Percentiles rank a stretch among this genome's conserved stretches.
Conservation (phyloP, 345 rosid genomes). For the Citrus glauca region DNA sequence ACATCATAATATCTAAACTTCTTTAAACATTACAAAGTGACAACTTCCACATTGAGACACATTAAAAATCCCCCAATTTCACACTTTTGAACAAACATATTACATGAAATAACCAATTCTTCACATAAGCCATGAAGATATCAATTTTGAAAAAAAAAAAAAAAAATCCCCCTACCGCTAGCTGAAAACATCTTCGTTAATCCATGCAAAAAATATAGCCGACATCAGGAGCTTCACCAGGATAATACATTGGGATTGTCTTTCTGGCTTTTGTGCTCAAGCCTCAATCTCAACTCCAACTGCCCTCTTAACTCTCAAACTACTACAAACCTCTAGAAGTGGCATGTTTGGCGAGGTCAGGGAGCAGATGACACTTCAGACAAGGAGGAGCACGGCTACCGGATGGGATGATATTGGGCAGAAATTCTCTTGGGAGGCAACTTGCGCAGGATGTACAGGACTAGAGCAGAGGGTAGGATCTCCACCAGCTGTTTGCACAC, state of each 20-base stretch:
- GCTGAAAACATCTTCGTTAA: conserved; percentile 15
- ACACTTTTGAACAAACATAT: not conserved
- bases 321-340: conserved; percentile 3
- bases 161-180: conserved; percentile 13
- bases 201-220: conserved; percentile 24
- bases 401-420: conserved; percentile 90
- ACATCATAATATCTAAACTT: not conserved
- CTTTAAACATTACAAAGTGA: not conserved
- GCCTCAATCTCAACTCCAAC: conserved; percentile 10
- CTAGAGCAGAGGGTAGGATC: conserved; percentile 94
- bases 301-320: conserved; percentile 6
- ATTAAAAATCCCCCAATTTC: not conserved
- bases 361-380: conserved; percentile 12
- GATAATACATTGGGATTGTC: conserved; percentile 13
- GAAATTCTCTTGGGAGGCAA: conserved; percentile 93
- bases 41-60: not conserved
- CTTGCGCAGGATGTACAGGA: conserved; percentile 85
- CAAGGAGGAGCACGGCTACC: conserved; percentile 26
- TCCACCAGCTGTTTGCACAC: conserved; percentile 69
- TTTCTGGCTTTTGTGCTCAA: conserved; percentile 19
- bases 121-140: conserved; percentile 13
- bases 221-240: conserved; percentile 25
- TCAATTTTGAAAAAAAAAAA: not conserved
- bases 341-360: not conserved
- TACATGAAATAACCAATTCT: conserved; percentile 9